phyloP scores from a whole-genome alignment of 768 basidiomycete species.

The Rhodocollybia butyracea region DNA sequence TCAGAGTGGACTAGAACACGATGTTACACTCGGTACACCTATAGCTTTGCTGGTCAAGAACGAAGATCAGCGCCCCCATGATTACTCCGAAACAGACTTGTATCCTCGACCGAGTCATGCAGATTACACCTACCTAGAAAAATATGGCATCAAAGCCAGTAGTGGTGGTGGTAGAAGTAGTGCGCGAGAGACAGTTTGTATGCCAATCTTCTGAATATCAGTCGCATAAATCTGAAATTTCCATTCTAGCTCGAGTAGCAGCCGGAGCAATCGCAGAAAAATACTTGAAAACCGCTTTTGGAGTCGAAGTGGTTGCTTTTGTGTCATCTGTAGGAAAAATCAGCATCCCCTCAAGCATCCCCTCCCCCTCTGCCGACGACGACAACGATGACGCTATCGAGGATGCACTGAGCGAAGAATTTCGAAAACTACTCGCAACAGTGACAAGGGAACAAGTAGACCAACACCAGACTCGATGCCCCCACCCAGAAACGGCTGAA shows the following conservation, averaged over 20 bases:
- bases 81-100: constrained; percentile 97
- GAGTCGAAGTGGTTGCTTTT: constrained; percentile 95
- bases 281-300: constrained; percentile 83
- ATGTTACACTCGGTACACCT: constrained; percentile 94
- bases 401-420: constrained; percentile 82
- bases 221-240: background rate
- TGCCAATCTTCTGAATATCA: constrained; percentile 9
- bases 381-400: constrained; percentile 57
- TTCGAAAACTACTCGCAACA: constrained; percentile 70
- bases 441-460: constrained; percentile 90
- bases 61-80: constrained; percentile 97
- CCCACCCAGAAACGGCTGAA: constrained; percentile 83
- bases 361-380: constrained; percentile 37
- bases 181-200: constrained; percentile 96
- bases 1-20: constrained; percentile 92
- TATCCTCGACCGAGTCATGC: constrained; percentile 98
- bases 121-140: constrained; percentile 96
- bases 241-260: constrained; percentile 78
- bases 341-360: constrained; percentile 57
- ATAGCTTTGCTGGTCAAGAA: constrained; percentile 96
- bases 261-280: constrained; percentile 98
- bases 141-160: constrained; percentile 97
- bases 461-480: constrained; percentile 82
- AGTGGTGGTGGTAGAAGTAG: constrained; percentile 93
- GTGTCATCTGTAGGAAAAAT: constrained; percentile 96